These are phyloP conservation scores for Kazachstania kunashirensis DNA, from an alignment of 805 yeast genomes.

Conservation along the genomic window DNA sequence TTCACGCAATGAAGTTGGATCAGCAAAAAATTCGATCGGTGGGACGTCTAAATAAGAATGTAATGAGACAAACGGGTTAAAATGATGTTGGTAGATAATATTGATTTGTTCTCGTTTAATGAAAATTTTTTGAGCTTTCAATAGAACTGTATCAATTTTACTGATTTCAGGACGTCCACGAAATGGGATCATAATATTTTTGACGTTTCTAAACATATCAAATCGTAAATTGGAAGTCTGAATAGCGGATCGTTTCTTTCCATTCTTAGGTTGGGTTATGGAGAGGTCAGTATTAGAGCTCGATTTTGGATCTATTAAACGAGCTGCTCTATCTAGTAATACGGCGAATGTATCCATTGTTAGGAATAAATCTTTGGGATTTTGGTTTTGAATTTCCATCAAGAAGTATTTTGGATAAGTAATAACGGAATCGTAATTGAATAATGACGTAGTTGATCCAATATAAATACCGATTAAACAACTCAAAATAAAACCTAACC, in stretches of 20 bases:
- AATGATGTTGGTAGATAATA: slow-evolving; percentile 64
- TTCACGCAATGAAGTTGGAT: slow-evolving; percentile 80
- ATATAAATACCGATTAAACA: slow-evolving; percentile 72
- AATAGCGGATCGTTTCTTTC: slow-evolving; percentile 3
- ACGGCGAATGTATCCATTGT: slow-evolving; percentile 76
- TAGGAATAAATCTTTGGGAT: slow-evolving; percentile 76
- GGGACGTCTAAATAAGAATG: slow-evolving; percentile 83
- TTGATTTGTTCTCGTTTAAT: slow-evolving; percentile 62
- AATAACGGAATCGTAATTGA: slow-evolving; percentile 70
- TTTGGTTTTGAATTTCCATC: slow-evolving; percentile 59
- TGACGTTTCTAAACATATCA: slow-evolving; percentile 44
- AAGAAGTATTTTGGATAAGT: slow-evolving; percentile 65
- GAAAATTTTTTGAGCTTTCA: slow-evolving; percentile 53
- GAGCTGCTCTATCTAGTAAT: slow-evolving; percentile 58
- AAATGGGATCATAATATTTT: slow-evolving; percentile 77
- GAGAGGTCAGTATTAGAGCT: slow-evolving; percentile 2
- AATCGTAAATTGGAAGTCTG: slow-evolving; percentile 14
- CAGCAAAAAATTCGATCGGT: slow-evolving; percentile 78
- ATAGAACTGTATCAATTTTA: slow-evolving; percentile 47
- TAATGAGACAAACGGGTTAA: slow-evolving; percentile 69
- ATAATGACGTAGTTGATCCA: slow-evolving; percentile 77
- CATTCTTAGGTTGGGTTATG: slow-evolving; percentile 1
- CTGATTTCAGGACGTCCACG: slow-evolving; percentile 63
- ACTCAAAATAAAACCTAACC: slow-evolving; percentile 85
- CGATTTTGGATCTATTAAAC: slow-evolving; percentile 19